These are phyloP conservation scores for Sarocladium oryzae DNA, from an alignment of 2,329 filamentous ascomycete species.

Conservation along the genomic window DNA sequence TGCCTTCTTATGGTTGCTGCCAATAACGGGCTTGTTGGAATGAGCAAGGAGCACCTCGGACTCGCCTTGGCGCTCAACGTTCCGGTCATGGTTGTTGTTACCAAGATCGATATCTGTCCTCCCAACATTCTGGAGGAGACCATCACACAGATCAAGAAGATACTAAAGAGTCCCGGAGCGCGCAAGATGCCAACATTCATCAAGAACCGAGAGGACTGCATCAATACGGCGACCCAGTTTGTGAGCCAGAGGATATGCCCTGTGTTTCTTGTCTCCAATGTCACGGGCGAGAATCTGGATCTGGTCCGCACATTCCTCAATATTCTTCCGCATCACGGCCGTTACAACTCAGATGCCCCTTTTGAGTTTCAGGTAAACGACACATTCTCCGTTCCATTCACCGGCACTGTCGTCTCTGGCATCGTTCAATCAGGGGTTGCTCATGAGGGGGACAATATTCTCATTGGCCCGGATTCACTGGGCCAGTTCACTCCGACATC, in stretches of 20 bases:
- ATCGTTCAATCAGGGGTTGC: constrained; percentile 85
- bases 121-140: constrained; percentile 93
- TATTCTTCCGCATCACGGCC: constrained; percentile 88
- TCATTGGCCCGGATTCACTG: constrained; percentile 84
- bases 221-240: constrained; percentile 94
- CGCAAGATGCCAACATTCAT: constrained; percentile 96
- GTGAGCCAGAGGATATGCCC: constrained; percentile 93
- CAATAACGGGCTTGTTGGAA: constrained; percentile 93
- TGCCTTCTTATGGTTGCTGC: constrained; percentile 97
- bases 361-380: constrained; percentile 97
- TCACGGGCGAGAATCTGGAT: constrained; percentile 86
- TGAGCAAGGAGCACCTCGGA: constrained; percentile 96
- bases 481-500: constrained; percentile 84
- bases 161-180: constrained; percentile 88
- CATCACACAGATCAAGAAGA: constrained; percentile 82
- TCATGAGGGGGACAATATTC: constrained; percentile 81
- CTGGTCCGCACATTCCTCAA: constrained; percentile 90
- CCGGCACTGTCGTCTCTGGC: constrained; percentile 91
- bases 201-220: constrained; percentile 81
- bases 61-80: constrained; percentile 93
- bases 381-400: constrained; percentile 95
- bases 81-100: constrained; percentile 94
- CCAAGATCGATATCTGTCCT: constrained; percentile 97
- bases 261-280: constrained; percentile 96
- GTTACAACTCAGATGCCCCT: constrained; percentile 79